Evolutionary conservation across 2,329 filamentous ascomycete species (phyloP).

Genomic region (Lizonia empirigonia): DNA sequence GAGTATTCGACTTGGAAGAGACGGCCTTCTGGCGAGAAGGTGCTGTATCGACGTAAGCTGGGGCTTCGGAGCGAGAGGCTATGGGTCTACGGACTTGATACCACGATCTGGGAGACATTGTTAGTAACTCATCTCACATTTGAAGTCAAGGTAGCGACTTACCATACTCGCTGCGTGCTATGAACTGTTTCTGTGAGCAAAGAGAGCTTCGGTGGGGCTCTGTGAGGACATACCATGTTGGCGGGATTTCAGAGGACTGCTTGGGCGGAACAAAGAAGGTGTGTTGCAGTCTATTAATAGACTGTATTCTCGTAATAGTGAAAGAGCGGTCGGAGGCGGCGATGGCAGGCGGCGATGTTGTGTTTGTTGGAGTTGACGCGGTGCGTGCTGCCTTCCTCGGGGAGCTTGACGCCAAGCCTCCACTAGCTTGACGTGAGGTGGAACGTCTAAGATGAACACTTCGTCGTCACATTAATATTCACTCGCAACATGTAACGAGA

Average conservation of each 20-base stretch:
- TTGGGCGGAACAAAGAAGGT: background rate
- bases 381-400: conserved; percentile 12
- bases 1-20: conserved; percentile 99
- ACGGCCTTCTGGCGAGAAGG: conserved; percentile 98
- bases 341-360: conserved; percentile 14
- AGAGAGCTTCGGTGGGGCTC: conserved; percentile 38
- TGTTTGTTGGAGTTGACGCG: conserved; percentile 16
- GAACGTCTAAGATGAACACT: background rate
- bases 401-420: conserved; percentile 13
- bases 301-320: background rate
- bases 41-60: conserved; percentile 62
- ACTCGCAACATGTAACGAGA: no score
- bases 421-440: conserved; percentile 10
- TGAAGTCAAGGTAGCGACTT: conserved; percentile 48
- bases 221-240: conserved; percentile 41
- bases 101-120: conserved; percentile 74
- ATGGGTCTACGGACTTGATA: conserved; percentile 76
- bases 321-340: background rate
- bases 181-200: conserved; percentile 68
- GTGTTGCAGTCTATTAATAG: background rate
- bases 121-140: conserved; percentile 24
- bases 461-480: background rate
- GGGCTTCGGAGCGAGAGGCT: conserved; percentile 13
- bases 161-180: conserved; percentile 99
- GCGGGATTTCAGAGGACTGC: conserved; percentile 16